Percentiles rank a stretch among this genome's conserved stretches.
Conservation (phyloP, 2,329 filamentous ascomycete genomes). For the Colletotrichum karsti region DNA sequence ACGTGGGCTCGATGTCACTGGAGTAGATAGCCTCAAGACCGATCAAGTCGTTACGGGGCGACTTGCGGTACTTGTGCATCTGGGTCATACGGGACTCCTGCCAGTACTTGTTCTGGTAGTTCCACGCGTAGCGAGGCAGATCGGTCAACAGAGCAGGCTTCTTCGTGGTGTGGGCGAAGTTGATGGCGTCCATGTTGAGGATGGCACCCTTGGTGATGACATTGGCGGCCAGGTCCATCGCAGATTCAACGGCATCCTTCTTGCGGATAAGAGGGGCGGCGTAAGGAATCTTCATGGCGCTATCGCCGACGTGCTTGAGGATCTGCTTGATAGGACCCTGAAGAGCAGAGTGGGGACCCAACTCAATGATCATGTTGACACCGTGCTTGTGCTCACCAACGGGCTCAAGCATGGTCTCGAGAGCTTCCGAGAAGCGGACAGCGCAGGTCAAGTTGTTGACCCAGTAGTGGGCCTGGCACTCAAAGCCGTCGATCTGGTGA, state of each 20-base stretch:
- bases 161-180: constrained; percentile 49
- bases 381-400: constrained; percentile 44
- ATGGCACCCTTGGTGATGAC: constrained; percentile 54
- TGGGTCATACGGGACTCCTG: constrained; percentile 54
- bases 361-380: constrained; percentile 55
- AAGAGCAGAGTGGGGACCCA: constrained; percentile 59
- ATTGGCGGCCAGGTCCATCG: constrained; percentile 51
- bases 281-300: constrained; percentile 50
- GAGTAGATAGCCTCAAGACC: constrained; percentile 53
- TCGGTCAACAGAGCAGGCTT: constrained; percentile 43
- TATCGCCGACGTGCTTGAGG: constrained; percentile 51
- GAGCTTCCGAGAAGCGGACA: constrained; percentile 53
- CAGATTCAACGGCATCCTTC: constrained; percentile 55
- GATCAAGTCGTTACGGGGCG: constrained; percentile 53
- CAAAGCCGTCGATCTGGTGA: constrained; percentile 44
- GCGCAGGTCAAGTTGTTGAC: constrained; percentile 51
- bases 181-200: constrained; percentile 55
- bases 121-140: constrained; percentile 58
- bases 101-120: constrained; percentile 55
- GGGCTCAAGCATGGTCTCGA: constrained; percentile 44
- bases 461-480: constrained; percentile 48
- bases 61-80: constrained; percentile 49
- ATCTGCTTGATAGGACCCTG: constrained; percentile 61
- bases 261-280: constrained; percentile 58
- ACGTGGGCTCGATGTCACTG: constrained; percentile 54